Conservation (phyloP, 495 filamentous ascomycete genomes). For the Tuber indicum region DNA sequence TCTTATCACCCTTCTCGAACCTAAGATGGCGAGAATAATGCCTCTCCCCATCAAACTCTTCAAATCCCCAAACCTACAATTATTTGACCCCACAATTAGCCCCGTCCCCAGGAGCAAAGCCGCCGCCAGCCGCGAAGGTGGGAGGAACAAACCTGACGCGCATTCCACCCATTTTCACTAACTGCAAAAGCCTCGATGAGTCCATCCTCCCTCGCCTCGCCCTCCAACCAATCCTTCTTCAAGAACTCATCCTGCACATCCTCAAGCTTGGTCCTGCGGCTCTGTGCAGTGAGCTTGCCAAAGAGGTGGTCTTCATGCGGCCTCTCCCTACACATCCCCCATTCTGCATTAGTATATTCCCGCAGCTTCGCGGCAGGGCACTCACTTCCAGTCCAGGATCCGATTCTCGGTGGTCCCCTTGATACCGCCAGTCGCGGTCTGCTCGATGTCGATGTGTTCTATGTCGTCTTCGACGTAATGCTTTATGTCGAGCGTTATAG, state of each 20-base stretch:
- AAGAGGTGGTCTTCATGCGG: constrained; percentile 76
- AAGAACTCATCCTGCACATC: constrained; percentile 48
- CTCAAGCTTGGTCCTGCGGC: constrained; percentile 48
- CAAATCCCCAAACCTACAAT: constrained; percentile 58
- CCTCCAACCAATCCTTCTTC: constrained; percentile 50
- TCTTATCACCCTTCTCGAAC: constrained; percentile 54
- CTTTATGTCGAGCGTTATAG: constrained; percentile 62
- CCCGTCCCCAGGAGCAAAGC: constrained; percentile 43
- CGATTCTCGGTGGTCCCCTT: constrained; percentile 66
- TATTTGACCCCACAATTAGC: not conserved
- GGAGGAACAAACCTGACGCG: constrained; percentile 46
- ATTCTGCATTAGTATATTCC: not conserved
- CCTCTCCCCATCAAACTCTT: constrained; percentile 54
- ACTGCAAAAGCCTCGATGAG: constrained; percentile 53
- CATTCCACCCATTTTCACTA: constrained; percentile 54
- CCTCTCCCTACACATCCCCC: constrained; percentile 44
- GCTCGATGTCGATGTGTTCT: constrained; percentile 74
- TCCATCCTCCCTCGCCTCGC: constrained; percentile 47
- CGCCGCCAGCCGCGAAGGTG: constrained; percentile 42
- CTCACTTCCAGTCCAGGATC: constrained; percentile 57
- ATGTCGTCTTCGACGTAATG: constrained; percentile 52
- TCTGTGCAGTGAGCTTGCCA: constrained; percentile 60
- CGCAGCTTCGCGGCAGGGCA: not conserved
- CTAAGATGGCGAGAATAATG: constrained; percentile 51
- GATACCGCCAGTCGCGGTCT: constrained; percentile 68